These are phyloP conservation scores for Arthonia radiata DNA, from an alignment of 495 filamentous ascomycete species.

Conservation along the genomic window DNA sequence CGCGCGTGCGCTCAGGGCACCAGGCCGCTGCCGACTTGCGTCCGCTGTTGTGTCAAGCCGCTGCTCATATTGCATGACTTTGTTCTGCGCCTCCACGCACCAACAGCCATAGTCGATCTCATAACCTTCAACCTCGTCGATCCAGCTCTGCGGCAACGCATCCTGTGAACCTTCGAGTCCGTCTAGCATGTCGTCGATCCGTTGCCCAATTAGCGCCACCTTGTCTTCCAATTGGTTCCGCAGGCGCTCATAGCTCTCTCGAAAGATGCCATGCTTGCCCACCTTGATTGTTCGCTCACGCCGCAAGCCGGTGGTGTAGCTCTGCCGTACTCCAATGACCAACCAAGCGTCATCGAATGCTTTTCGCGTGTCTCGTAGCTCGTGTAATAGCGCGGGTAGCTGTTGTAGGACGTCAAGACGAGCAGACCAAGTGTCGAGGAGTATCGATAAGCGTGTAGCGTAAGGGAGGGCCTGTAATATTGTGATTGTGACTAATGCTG, in stretches of 20 bases:
- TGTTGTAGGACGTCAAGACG: conserved; percentile 48
- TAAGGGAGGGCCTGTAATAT: conserved; percentile 66
- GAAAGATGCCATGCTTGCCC: too few species aligned
- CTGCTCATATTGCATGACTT: conserved; percentile 13
- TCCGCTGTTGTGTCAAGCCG: too few species aligned
- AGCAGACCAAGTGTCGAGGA: conserved; percentile 51
- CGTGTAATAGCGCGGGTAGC: conserved; percentile 40
- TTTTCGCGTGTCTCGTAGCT: conserved; percentile 35
- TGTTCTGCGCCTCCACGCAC: conserved; percentile 22
- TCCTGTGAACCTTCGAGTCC: conserved; percentile 60
- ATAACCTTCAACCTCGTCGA: conserved; percentile 56
- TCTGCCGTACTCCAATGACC: conserved; percentile 22
- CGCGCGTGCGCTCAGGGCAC: too few species aligned
- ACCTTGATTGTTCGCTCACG: too few species aligned
- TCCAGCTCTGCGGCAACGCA: conserved; percentile 64
- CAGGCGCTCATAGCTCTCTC: too few species aligned
- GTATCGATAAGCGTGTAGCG: conserved; percentile 39
- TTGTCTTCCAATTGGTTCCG: conserved; percentile 37
- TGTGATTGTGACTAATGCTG: conserved; percentile 68
- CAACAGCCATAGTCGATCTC: conserved; percentile 64
- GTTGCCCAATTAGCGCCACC: conserved; percentile 40
- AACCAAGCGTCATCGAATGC: conserved; percentile 38
- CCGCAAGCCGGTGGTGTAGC: too few species aligned
- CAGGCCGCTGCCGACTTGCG: too few species aligned
- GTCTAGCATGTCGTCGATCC: conserved; percentile 66